These are phyloP conservation scores for Ogataea degrootiae DNA, from an alignment of 805 yeast genomes.

Conservation along the genomic window DNA sequence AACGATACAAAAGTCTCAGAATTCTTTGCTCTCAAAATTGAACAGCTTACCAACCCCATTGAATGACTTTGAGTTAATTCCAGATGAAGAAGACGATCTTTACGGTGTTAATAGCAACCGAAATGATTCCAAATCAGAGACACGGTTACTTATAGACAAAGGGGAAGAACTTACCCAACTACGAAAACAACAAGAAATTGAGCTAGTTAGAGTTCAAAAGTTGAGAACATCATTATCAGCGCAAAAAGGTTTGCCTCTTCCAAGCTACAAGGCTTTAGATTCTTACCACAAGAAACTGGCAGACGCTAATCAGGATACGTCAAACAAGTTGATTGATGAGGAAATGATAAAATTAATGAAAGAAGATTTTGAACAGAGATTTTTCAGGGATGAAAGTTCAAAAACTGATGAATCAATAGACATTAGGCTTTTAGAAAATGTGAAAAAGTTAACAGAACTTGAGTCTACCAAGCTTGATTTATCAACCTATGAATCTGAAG, in stretches of 20 bases:
- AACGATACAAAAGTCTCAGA: background rate
- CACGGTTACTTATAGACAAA: conserved; percentile 31
- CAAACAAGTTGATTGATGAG: too few relatives aligned
- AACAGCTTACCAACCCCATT: conserved; percentile 16
- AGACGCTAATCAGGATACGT: too few relatives aligned
- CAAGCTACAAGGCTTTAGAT: background rate
- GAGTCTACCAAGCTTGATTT: background rate
- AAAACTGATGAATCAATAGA: too few relatives aligned
- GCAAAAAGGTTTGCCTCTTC: background rate
- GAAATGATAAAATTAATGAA: too few relatives aligned
- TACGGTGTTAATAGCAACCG: conserved; percentile 6
- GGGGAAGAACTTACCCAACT: background rate
- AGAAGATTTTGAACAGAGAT: too few relatives aligned
- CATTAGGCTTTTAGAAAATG: background rate
- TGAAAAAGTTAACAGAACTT: background rate
- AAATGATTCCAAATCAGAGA: background rate
- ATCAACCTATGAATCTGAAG: background rate
- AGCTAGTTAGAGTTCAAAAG: background rate
- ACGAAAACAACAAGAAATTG: background rate
- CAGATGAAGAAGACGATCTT: conserved; percentile 28
- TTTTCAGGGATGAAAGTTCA: too few relatives aligned
- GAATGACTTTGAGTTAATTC: conserved; percentile 41
- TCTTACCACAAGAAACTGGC: too few relatives aligned
- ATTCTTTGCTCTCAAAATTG: background rate
- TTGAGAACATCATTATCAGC: background rate